A percentile compares a stretch with the other conserved stretches of the same genome.
These are phyloP conservation scores for Pholiota molesta DNA, from an alignment of 768 basidiomycete species.

Conservation along the genomic window DNA sequence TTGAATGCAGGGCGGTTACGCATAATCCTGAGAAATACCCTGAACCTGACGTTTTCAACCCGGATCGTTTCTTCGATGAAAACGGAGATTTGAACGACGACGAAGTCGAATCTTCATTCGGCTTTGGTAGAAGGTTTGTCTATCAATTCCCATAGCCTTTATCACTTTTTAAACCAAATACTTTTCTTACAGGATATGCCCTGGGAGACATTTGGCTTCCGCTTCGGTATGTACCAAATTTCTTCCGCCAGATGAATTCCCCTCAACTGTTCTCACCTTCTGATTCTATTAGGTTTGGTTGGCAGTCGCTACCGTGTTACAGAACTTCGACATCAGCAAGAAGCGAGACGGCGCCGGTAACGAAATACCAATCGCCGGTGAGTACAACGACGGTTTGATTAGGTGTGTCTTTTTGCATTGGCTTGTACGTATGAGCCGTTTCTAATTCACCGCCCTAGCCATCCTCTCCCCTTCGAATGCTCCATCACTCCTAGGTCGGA, in stretches of 20 bases:
- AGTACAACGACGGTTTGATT: conserved; percentile 1
- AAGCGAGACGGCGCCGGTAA: not conserved
- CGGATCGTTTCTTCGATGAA: conserved; percentile 1
- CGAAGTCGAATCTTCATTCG: not conserved
- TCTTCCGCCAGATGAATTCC: too few species aligned
- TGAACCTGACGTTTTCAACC: conserved; percentile 2
- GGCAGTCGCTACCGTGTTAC: not conserved
- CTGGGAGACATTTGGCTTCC: conserved; percentile 1
- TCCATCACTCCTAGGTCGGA: conserved; percentile 3
- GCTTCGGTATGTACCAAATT: not conserved
- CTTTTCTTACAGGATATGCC: conserved; percentile 1
- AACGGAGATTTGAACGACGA: conserved; percentile 3
- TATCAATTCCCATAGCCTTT: not conserved
- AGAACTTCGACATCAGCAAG: conserved; percentile 3
- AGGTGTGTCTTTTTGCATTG: not conserved
- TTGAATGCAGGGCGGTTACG: conserved; percentile 1
- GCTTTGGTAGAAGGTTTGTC: conserved; percentile 5
- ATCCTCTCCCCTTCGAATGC: conserved; percentile 4
- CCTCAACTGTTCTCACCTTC: too few species aligned
- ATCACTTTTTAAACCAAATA: not conserved
- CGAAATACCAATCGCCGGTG: not conserved
- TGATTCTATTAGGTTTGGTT: not conserved
- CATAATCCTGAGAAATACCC: conserved; percentile 4
- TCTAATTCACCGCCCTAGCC: not conserved
- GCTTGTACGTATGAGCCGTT: not conserved